Conservation (phyloP, 2,329 filamentous ascomycete genomes). For the Pestalotiopsis sp. region DNA sequence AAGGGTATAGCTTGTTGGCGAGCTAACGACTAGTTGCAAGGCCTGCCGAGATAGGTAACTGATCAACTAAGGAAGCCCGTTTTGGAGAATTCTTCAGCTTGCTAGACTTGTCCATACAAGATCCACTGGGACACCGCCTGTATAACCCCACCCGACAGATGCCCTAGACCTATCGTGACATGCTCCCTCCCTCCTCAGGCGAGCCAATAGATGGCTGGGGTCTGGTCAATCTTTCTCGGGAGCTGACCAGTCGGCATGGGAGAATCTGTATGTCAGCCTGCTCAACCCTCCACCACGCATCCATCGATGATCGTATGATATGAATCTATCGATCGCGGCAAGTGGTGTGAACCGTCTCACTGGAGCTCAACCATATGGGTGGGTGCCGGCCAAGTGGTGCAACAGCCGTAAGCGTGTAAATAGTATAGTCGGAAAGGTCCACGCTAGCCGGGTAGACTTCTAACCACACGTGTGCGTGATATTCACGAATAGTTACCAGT, state of each 20-base stretch:
- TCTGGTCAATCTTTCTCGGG: not conserved
- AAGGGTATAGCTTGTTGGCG: not conserved
- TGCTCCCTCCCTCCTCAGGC: not conserved
- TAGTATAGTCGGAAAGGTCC: not conserved
- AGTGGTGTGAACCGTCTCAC: not conserved
- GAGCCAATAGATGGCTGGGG: constrained; percentile 1
- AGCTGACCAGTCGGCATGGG: not conserved
- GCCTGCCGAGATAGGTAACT: not conserved
- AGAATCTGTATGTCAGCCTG: not conserved
- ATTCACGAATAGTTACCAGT: not conserved
- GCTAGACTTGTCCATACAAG: not conserved
- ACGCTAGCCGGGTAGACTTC: not conserved
- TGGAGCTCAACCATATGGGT: not conserved
- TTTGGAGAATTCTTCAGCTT: not conserved
- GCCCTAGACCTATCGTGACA: not conserved
- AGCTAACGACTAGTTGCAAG: not conserved
- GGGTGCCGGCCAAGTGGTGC: not conserved
- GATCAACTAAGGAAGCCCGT: not conserved
- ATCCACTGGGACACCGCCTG: constrained; percentile 4
- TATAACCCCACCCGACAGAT: not conserved
- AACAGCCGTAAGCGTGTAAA: constrained; percentile 1
- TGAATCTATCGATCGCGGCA: not conserved
- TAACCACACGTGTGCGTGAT: not conserved
- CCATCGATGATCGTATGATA: not conserved
- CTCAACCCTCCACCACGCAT: not conserved